Evolutionary conservation across 441 rosid species (phyloP), one percentile per base, ranked within the genome.

Genomic region (Adansonia gregorii): DNA sequence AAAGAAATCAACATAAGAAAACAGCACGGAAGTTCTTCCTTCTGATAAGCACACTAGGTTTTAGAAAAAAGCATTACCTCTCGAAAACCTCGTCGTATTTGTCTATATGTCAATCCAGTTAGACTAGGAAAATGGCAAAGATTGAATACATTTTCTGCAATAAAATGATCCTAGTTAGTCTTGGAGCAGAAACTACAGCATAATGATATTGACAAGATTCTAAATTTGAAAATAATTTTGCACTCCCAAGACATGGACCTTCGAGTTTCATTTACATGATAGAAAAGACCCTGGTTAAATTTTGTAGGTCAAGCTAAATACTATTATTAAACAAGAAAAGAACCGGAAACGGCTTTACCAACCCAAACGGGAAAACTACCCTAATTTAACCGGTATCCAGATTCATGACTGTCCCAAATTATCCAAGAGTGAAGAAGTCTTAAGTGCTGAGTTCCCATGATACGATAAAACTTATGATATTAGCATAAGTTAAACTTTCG

Each of bases 81-180:
- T 76, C 85, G 92, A 80, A 94, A 91, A 49, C 93, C 98, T 6
- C 72, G 84, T 79, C 97, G 87, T 84, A 95, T 59, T 74, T 89
- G 92, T 87, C 89, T 78, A 87, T 91, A 94, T 48, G 78, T 89
- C 60, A 86, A 71, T 78, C 98, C 98, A 15, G 82, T 86, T 80
- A 90, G 82, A 84, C 81, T 79, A 15, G 97, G 97, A 81, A 94
- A 95, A 86, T 83, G 86, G 79, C 88, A 80, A 79, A 95, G 92
- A 76, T 92, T 95, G 83, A 95, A 95, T 77, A 95, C 94, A 83
- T 94, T 94, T 87, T 94, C 95, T 95, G 97, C 97, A 89, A 85
- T n/a, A 61, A 80, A 73, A 48, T 11, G 75, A 72, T 67, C 59
- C 41, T 71, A 55, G 71, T 87, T 79, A 89, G 88, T 82, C 65